A percentile compares a stretch with the other conserved stretches of the same genome.
These are phyloP conservation scores for Micractinium sp. DNA, from an alignment of 139 green algal genomes.

Conservation along the genomic window DNA sequence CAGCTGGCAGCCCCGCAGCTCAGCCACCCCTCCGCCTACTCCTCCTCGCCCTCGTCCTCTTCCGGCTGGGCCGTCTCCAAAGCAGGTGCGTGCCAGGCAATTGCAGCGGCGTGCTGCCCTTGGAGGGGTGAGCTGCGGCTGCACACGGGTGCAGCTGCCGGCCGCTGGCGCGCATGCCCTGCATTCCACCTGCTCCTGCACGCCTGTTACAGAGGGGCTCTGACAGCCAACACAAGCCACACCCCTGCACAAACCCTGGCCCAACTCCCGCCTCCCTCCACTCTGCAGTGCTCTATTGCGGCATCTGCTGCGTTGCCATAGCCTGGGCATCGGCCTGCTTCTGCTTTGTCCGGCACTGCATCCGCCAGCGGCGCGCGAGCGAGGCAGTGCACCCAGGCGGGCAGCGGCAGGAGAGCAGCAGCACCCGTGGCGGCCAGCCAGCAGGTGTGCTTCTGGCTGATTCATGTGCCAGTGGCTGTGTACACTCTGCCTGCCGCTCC, in stretches of 20 bases:
- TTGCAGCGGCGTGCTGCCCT: no score
- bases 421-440: not conserved
- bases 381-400: not conserved
- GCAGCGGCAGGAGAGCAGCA: not conserved
- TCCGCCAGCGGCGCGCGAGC: not conserved
- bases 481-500: not conserved
- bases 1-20: no score
- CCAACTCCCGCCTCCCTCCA: no score
- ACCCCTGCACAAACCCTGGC: no score
- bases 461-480: not conserved
- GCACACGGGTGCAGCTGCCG: no score
- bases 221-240: no score
- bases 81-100: not conserved
- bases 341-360: not conserved
- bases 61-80: not conserved
- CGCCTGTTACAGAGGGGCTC: no score
- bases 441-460: not conserved
- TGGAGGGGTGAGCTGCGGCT: no score
- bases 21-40: no score
- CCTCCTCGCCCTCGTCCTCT: no score
- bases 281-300: conserved; percentile 6
- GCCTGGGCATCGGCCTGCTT: not conserved
- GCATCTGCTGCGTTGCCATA: not conserved
- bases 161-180: no score
- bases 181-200: no score